Evolutionary conservation across 495 filamentous ascomycete genomes (phyloP), one percentile per base, ranked within the genome.

Genomic region (Neurospora tetraspora): DNA sequence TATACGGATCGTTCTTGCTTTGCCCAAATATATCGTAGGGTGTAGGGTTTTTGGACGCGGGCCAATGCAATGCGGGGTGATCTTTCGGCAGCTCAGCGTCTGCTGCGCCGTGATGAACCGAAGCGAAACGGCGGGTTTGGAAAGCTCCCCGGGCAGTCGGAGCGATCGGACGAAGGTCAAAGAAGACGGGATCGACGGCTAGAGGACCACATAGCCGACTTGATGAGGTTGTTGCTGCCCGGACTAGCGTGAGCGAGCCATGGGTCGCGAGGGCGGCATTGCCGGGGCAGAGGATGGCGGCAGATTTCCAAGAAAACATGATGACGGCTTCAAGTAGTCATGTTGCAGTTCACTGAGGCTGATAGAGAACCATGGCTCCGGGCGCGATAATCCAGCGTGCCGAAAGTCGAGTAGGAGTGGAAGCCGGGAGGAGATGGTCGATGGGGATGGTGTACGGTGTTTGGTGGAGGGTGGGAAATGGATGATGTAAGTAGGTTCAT

Each of bases 11-110:
- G 36, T 79, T 83, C 73, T 82, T 87, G 38, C 86, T 82, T 72
- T 90, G 85, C 65, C 89, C 84, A 74, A 98, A 89, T 75, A 99
- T 92, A 74, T 99, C 92, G 80, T 99, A 98, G 0, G 96, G 96
- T 1, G 95, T 96, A n/a, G 92, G 92, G 65, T 78, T 77, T 69
- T 73, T 69, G 11, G 79, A 81, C 16, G 78, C 73, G 2, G 85
- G 85, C 85, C 85, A 86, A 5, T 42, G 72, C 73, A 18, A 82
- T 23, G 14, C 75, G 78, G 38, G 74, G 74, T 74, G 80, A 27
- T 71, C 78, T 53, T 71, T 80, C 14, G 78, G 82, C 61, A 20
- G 40, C 73, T 65, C 61, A 37, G 14, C 39, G 27, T 31, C 18
- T 53, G 36, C 12, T 12, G 39, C 31, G 23, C 71, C 45, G 39